Percentiles rank a stretch among this genome's conserved stretches.
phyloP scores from a whole-genome alignment of 2,329 filamentous ascomycete genomes.

The Fusarium euwallaceae region DNA sequence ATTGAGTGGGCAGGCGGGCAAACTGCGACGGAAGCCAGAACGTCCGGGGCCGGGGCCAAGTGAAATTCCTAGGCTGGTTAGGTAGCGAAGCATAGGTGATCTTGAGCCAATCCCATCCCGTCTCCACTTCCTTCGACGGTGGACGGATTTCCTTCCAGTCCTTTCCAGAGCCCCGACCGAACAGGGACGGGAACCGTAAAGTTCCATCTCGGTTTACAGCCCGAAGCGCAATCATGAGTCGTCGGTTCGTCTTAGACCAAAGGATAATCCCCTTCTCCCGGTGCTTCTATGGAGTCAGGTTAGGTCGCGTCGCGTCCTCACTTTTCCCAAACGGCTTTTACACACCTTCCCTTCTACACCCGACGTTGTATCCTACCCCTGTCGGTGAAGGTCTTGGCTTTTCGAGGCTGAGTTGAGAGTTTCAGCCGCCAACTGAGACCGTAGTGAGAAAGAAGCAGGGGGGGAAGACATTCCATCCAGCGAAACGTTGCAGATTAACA shows the following conservation, averaged over 20 bases:
- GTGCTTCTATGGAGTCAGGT: not conserved
- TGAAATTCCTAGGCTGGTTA: not conserved
- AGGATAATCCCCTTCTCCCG: conserved; percentile 6
- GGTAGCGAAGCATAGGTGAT: conserved; percentile 4
- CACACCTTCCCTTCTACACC: conserved; percentile 15
- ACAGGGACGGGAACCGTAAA: conserved; percentile 23
- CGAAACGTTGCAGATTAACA: conserved; percentile 31
- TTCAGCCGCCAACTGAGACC: conserved; percentile 23
- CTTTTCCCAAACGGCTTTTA: conserved; percentile 12
- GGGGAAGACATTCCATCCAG: conserved; percentile 11
- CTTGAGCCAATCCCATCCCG: conserved; percentile 20
- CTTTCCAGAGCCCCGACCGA: conserved; percentile 37
- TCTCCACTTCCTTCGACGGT: conserved; percentile 36
- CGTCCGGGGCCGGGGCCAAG: conserved; percentile 7
- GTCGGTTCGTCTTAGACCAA: not conserved
- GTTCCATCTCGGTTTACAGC: conserved; percentile 7
- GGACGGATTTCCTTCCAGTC: conserved; percentile 40
- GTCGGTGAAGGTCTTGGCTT: conserved; percentile 24
- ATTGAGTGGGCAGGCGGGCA: not conserved
- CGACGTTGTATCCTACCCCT: conserved; percentile 16
- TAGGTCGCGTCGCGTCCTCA: not conserved
- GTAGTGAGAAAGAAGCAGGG: conserved; percentile 30
- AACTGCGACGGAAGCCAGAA: conserved; percentile 14
- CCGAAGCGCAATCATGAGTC: not conserved
- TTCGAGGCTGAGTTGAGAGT: conserved; percentile 30